Base-by-base conservation (phyloP, 805 yeast species). In the Candida endomychidarum region DNA sequence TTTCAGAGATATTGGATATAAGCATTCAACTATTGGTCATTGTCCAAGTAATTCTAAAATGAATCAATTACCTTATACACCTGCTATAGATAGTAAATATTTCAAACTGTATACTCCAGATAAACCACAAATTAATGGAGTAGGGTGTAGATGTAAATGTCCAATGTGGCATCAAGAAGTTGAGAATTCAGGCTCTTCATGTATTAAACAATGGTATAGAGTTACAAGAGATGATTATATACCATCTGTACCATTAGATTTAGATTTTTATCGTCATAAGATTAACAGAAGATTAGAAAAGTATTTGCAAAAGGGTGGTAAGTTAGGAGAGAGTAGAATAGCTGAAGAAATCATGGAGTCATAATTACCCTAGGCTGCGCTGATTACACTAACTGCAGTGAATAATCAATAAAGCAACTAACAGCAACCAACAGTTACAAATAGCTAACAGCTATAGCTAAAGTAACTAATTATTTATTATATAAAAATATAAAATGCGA, bases 1-100 rank as follows among this genome's bases (percentile, higher is more conserved):
- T 62, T 91, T 91, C 64, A 68, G 96, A 47, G 97, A 91, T 55
- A 82, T 91, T 48, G 98, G 98, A 0, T 91, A 90, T 61, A 72
- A 78, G 41, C 97, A 91, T 57, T 76, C 91, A 0, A 77, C 83
- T 0, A 66, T 89, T 38, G 82, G 77, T 28, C 97, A 90, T 61
- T 90, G 97, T 67, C 96, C 97, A 0, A 45, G 46, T n/a, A 68
- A 69, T 36, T 51, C 85, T 1, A 76, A 75, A 3, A 50, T 53
- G 9, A 64, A 68, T 23, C 91, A 84, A 51, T 56, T 67, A 45
- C 70, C 65, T 4, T 80, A 74, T 49, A 34, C 46, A 8, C 60
- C 65, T 8, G 70, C 71, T 43, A 25, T 12, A 10, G 23, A 35
- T 28, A 42, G 41, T 20, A 21, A 31, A 9, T 12, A 21, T 19